Conservation (phyloP, 495 filamentous ascomycete species). For the Sordaria brevicollis region DNA sequence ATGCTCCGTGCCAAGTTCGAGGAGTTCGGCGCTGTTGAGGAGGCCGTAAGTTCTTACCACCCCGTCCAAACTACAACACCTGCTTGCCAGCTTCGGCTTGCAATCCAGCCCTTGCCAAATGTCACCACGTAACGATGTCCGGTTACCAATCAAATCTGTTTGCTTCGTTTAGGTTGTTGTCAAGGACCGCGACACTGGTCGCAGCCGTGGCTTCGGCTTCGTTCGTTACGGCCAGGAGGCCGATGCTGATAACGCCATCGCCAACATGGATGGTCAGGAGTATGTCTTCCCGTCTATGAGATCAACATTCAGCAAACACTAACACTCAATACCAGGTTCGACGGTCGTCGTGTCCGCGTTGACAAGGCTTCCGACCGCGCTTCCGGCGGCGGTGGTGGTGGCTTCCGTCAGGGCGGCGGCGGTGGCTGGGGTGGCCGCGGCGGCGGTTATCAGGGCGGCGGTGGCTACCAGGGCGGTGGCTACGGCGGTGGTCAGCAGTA, state of each 20-base stretch:
- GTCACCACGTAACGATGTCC: not conserved
- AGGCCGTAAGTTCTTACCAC: conserved; percentile 63
- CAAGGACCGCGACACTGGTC: conserved; percentile 91
- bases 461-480: conserved; percentile 1
- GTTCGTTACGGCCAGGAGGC: conserved; percentile 73
- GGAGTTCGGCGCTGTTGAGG: conserved; percentile 78
- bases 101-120: not conserved
- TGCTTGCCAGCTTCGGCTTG: not conserved
- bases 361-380: conserved; percentile 84
- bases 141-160: conserved; percentile 6
- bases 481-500: not conserved
- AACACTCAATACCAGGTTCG: conserved; percentile 54
- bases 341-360: conserved; percentile 90
- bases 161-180: conserved; percentile 65
- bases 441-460: conserved; percentile 15
- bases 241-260: conserved; percentile 77
- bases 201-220: conserved; percentile 96
- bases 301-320: conserved; percentile 5
- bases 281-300: conserved; percentile 34
- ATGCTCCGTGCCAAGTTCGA: conserved; percentile 79
- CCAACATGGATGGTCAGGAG: conserved; percentile 88
- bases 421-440: conserved; percentile 27
- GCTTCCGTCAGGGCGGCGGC: conserved; percentile 25
- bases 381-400: conserved; percentile 37
- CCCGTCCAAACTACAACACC: not conserved